These are phyloP conservation scores for Hericium rajendrae DNA, from an alignment of 768 basidiomycete species.

Conservation along the genomic window DNA sequence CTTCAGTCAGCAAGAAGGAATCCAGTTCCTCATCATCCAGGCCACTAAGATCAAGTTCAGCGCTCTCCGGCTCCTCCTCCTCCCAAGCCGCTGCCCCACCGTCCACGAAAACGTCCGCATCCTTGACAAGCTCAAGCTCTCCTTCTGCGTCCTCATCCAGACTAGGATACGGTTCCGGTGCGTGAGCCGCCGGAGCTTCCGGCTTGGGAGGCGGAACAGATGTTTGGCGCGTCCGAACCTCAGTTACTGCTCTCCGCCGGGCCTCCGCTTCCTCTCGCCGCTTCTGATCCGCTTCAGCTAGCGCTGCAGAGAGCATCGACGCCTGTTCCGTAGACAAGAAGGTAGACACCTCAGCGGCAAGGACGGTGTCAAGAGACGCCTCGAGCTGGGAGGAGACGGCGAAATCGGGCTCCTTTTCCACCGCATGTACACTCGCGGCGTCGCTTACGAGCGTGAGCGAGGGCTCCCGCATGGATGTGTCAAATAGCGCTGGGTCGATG, in stretches of 20 bases:
- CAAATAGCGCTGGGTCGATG: constrained; percentile 49
- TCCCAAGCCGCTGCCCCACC: not conserved
- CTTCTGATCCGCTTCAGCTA: constrained; percentile 59
- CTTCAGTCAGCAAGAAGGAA: constrained; percentile 63
- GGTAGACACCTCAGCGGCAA: constrained; percentile 61
- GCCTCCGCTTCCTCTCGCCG: constrained; percentile 27
- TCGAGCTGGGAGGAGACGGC: constrained; percentile 32
- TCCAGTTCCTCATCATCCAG: constrained; percentile 92
- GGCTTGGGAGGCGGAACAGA: not conserved
- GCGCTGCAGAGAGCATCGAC: constrained; percentile 44
- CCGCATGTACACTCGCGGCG: not conserved
- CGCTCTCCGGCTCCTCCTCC: not conserved
- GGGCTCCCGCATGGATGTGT: constrained; percentile 3
- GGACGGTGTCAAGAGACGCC: constrained; percentile 47
- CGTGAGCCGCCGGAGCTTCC: not conserved
- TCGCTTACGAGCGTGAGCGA: not conserved
- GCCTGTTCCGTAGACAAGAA: constrained; percentile 58
- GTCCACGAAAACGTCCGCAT: not conserved
- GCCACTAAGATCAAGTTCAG: constrained; percentile 42
- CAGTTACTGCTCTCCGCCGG: not conserved
- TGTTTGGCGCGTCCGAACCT: too few relatives aligned
- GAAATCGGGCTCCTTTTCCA: not conserved
- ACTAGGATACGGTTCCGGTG: not conserved
- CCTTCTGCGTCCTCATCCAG: not conserved
- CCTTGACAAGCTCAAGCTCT: not conserved